A percentile compares a stretch with the other conserved stretches of the same genome.
These are phyloP conservation scores for Biscogniauxia mediterranea DNA, from an alignment of 2,329 filamentous ascomycete genomes.

Conservation along the genomic window DNA sequence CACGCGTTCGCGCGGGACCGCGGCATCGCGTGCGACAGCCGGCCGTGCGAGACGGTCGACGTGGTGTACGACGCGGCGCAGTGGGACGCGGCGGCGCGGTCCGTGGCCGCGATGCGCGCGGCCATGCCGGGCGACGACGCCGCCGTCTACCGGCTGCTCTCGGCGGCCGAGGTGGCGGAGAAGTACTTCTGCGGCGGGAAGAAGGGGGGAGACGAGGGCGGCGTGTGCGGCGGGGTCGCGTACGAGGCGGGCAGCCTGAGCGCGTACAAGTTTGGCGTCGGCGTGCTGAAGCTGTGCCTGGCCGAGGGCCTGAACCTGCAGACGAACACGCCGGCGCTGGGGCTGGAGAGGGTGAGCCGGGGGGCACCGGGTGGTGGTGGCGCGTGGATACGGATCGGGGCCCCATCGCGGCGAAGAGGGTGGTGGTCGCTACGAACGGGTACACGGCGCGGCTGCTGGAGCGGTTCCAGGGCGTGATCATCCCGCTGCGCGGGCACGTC, in stretches of 20 bases:
- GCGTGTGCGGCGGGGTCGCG: constrained; percentile 45
- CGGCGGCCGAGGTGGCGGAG: constrained; percentile 39
- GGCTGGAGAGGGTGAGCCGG: constrained; percentile 14
- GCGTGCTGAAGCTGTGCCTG: constrained; percentile 45
- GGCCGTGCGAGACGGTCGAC: constrained; percentile 54
- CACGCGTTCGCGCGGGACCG: constrained; percentile 52
- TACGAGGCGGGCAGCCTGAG: constrained; percentile 45
- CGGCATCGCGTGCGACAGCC: constrained; percentile 48
- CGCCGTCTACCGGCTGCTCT: constrained; percentile 44
- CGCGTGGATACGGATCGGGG: constrained; percentile 43
- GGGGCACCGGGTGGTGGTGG: no score
- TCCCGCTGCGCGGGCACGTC: constrained; percentile 51
- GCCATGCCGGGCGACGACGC: constrained; percentile 43
- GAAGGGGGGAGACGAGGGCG: no score
- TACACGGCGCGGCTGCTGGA: constrained; percentile 47
- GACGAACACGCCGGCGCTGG: constrained; percentile 47
- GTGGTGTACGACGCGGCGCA: constrained; percentile 51
- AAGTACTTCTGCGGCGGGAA: constrained; percentile 39
- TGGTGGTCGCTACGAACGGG: constrained; percentile 54
- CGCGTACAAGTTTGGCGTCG: constrained; percentile 39
- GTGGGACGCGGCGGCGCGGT: constrained; percentile 37
- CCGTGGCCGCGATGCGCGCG: constrained; percentile 44
- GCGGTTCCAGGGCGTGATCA: constrained; percentile 44
- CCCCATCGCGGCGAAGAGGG: constrained; percentile 37
- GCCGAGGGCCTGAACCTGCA: constrained; percentile 48